Conservation (phyloP, 1,284 basidiomycete species). For the Cystobasidiaceae sp. region DNA sequence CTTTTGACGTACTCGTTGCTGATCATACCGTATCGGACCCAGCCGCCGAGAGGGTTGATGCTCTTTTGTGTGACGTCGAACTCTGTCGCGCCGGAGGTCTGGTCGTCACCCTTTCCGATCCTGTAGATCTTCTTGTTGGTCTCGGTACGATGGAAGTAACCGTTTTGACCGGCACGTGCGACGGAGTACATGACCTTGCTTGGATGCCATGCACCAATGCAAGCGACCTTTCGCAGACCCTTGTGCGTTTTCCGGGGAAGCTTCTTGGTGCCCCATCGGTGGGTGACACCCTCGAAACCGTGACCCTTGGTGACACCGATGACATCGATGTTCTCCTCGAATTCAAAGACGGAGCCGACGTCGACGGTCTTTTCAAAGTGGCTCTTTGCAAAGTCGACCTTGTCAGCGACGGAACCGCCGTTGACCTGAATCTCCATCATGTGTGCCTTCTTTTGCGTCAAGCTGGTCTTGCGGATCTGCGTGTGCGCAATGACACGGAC, state of each 20-base stretch:
- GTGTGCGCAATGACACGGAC: slow-evolving; percentile 99
- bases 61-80: slow-evolving; percentile 87
- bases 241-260: slow-evolving; percentile 98
- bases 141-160: slow-evolving; percentile 86
- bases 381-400: slow-evolving; percentile 92
- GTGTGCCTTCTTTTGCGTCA: slow-evolving; percentile 99
- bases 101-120: slow-evolving; percentile 74
- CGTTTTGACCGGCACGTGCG: slow-evolving; percentile 97
- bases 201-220: slow-evolving; percentile 60
- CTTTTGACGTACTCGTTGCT: slow-evolving; percentile 95
- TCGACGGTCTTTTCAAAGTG: slow-evolving; percentile 97
- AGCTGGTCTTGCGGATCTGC: slow-evolving; percentile 95
- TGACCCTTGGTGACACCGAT: slow-evolving; percentile 99
- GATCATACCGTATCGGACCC: slow-evolving; percentile 97
- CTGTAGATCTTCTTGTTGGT: slow-evolving; percentile 99
- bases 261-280: slow-evolving; percentile 99
- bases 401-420: slow-evolving; percentile 93
- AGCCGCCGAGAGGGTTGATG: slow-evolving; percentile 98
- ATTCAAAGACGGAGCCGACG: slow-evolving; percentile 81
- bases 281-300: slow-evolving; percentile 98
- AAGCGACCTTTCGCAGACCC: slow-evolving; percentile 77
- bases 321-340: slow-evolving; percentile 94
- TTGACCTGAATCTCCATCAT: slow-evolving; percentile 99
- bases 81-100: slow-evolving; percentile 84
- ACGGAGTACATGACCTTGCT: slow-evolving; percentile 81